A percentile compares a stretch with the other conserved stretches of the same genome.
These are phyloP conservation scores for Dinochytrium kinnereticum DNA, from an alignment of 371 early-diverging fungal genomes.

Conservation along the genomic window DNA sequence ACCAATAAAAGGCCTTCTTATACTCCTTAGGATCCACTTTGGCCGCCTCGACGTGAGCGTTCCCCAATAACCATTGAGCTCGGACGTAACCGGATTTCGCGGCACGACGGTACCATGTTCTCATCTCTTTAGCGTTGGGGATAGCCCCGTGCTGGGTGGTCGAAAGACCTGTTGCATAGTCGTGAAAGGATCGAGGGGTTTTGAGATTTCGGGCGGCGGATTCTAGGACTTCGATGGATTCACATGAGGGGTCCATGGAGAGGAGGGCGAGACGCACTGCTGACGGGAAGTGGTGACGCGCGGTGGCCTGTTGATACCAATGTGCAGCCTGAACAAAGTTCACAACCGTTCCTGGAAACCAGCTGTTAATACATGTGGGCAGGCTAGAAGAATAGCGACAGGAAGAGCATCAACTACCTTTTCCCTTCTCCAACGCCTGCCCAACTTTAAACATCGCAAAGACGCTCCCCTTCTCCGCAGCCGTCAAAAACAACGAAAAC, in stretches of 20 bases:
- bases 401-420: slow-evolving; percentile 24
- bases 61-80: slow-evolving; percentile 40
- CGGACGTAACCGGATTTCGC: slow-evolving; percentile 39
- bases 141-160: slow-evolving; percentile 39
- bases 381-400: neutral
- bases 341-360: slow-evolving; percentile 19
- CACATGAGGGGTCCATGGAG: slow-evolving; percentile 39
- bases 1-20: slow-evolving; percentile 45
- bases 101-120: slow-evolving; percentile 32
- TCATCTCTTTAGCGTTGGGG: slow-evolving; percentile 24
- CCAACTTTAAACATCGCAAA: slow-evolving; percentile 36
- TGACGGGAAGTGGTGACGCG: slow-evolving; percentile 38
- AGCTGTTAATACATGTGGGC: neutral
- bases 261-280: slow-evolving; percentile 39
- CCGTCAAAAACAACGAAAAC: slow-evolving; percentile 29
- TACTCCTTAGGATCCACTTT: neutral
- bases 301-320: slow-evolving; percentile 37
- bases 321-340: slow-evolving; percentile 29
- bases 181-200: slow-evolving; percentile 37
- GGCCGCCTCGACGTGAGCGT: slow-evolving; percentile 32
- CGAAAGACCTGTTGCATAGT: slow-evolving; percentile 35
- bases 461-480: slow-evolving; percentile 32
- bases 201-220: slow-evolving; percentile 28
- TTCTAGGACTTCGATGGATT: slow-evolving; percentile 32
- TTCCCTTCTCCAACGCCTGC: slow-evolving; percentile 35